Percentiles rank a stretch among this genome's conserved stretches.
phyloP scores from a whole-genome alignment of 768 basidiomycete genomes.

The Hericium alpestre region DNA sequence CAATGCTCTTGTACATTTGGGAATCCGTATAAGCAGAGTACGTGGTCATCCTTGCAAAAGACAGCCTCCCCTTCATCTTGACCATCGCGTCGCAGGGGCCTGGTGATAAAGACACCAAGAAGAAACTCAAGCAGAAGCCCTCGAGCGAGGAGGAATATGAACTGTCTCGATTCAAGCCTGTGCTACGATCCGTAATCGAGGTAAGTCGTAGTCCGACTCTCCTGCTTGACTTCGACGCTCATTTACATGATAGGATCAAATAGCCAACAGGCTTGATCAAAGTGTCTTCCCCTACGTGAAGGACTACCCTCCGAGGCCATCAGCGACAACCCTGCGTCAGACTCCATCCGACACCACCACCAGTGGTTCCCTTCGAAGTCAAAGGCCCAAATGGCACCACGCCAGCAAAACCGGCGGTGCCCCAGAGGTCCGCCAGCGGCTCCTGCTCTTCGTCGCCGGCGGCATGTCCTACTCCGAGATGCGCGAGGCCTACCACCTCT shows the following conservation, averaged over 20 bases:
- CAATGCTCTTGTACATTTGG: slow-evolving; percentile 75
- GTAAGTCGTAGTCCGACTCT: slow-evolving; percentile 28
- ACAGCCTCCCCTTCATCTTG: not conserved
- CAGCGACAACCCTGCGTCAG: slow-evolving; percentile 41
- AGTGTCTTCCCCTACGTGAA: slow-evolving; percentile 82
- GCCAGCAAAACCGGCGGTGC: slow-evolving; percentile 41
- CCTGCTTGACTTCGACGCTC: not conserved
- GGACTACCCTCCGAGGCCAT: slow-evolving; percentile 52
- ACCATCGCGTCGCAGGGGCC: slow-evolving; percentile 37
- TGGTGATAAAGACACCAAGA: slow-evolving; percentile 68
- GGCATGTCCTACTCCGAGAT: slow-evolving; percentile 96
- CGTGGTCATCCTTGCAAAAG: slow-evolving; percentile 14
- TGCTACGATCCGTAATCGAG: slow-evolving; percentile 72
- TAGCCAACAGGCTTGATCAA: slow-evolving; percentile 66
- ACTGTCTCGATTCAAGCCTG: slow-evolving; percentile 85
- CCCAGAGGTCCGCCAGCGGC: slow-evolving; percentile 51
- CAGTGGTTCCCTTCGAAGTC: slow-evolving; percentile 63
- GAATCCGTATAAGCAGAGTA: slow-evolving; percentile 77
- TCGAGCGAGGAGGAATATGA: slow-evolving; percentile 89
- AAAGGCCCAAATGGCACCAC: slow-evolving; percentile 84
- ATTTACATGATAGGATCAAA: slow-evolving; percentile 55
- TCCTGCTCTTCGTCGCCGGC: slow-evolving; percentile 87
- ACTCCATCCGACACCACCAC: slow-evolving; percentile 26
- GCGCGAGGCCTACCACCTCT: slow-evolving; percentile 75
- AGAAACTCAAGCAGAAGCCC: slow-evolving; percentile 69